These are phyloP conservation scores for Calocera viscosa DNA, from an alignment of 768 basidiomycete species.

Conservation along the genomic window DNA sequence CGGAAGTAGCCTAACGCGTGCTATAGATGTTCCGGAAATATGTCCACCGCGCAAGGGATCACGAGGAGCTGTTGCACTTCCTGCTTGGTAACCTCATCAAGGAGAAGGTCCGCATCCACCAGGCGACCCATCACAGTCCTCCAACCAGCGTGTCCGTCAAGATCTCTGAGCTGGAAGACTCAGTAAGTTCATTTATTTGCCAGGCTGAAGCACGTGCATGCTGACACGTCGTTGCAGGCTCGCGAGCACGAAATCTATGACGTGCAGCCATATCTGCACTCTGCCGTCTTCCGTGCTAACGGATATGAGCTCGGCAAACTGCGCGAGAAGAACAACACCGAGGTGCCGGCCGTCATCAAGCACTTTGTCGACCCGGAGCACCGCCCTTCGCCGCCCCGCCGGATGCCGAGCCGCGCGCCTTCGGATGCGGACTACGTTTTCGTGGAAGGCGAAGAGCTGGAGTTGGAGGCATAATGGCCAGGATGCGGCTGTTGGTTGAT, in stretches of 20 bases:
- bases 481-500: background rate
- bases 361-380: constrained; percentile 4
- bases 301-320: constrained; percentile 53
- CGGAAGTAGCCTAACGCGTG: background rate
- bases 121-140: constrained; percentile 61
- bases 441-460: background rate
- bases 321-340: background rate
- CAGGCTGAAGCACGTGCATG: background rate
- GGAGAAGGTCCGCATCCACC: constrained; percentile 76
- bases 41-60: constrained; percentile 85
- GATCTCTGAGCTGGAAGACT: constrained; percentile 69
- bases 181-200: constrained; percentile 42
- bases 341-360: background rate
- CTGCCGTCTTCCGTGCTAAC: constrained; percentile 73
- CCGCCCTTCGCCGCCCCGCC: background rate
- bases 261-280: constrained; percentile 68
- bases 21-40: constrained; percentile 90
- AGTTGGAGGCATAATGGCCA: background rate
- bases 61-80: constrained; percentile 91
- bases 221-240: constrained; percentile 39
- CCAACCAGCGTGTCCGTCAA: constrained; percentile 68
- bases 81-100: constrained; percentile 87
- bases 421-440: constrained; percentile 1
- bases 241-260: constrained; percentile 97
- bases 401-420: background rate